Evolutionary conservation across 352 stramenopile genomes (phyloP), one percentile per base, ranked within the genome.

Genomic region (Phytopythium litorale): DNA sequence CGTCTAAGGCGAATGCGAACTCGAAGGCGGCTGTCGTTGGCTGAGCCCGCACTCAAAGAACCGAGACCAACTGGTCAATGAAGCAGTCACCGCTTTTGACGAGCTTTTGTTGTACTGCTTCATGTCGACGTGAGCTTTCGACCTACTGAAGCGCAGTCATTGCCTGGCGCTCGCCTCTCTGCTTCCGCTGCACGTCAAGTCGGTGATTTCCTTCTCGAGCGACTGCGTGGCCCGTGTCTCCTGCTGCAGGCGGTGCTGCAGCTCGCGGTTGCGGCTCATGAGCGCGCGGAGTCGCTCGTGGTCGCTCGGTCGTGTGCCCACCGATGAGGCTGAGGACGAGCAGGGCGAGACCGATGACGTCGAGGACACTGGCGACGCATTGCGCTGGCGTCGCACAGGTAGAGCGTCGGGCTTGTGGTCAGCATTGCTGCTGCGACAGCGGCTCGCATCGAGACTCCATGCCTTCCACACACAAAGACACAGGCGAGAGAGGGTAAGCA

Each of bases 211-310:
- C 52, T 83, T 68, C 57, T 93, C 84, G 25, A 93, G 68, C 30
- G 79, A 81, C 38, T 86, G 75, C 32, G 81, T 91, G 15, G 81
- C 80, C 35, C 88, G 70, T 5, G 81, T 89, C 57, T 93, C 84
- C 46, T 82, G 75, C 51, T 94, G 78, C 4, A 94, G 72, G 28
- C 81, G 78, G 43, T 84, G 80, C 60, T 94, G 81, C 12, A 94
- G 64, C 45, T 91, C 83, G 18, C 81, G 83, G 65, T 94, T 94
- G 23, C 83, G 75, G 19, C 62, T 88, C 80, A 92, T 92, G 19
- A 94, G 70, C 50, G 76, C 72, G 3, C 83, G 81, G 21, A 94
- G 65, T 19, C 81, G 75, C 30, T 89, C 82, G 58, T 92, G 84
- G 43, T 92, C 83, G 73, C 61, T 63, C 55, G 42, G 42, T 49